These are phyloP conservation scores for Penicillium sp. DNA, from an alignment of 2,329 filamentous ascomycete genomes.

Conservation along the genomic window DNA sequence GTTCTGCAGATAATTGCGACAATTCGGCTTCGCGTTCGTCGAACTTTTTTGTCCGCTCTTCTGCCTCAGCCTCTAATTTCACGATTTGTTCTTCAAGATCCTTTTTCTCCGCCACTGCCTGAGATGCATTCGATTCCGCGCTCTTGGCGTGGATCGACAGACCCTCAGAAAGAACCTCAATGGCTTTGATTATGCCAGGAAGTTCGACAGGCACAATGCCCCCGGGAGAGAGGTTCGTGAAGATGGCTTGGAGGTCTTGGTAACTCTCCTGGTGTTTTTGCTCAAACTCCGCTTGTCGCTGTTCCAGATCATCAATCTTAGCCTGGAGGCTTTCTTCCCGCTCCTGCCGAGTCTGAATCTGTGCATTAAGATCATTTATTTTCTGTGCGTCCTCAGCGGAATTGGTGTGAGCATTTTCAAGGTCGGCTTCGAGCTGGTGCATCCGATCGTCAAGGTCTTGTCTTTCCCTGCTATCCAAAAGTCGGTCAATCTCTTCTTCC, in stretches of 20 bases:
- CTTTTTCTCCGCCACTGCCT: constrained; percentile 64
- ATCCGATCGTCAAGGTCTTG: constrained; percentile 67
- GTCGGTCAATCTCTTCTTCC: constrained; percentile 86
- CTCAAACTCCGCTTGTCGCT: constrained; percentile 52
- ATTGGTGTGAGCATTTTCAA: constrained; percentile 58
- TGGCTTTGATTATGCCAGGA: constrained; percentile 57
- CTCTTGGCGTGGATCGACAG: constrained; percentile 60
- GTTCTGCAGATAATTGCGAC: constrained; percentile 55
- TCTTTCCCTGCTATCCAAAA: constrained; percentile 77
- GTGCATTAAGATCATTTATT: constrained; percentile 51
- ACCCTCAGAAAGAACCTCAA: constrained; percentile 59
- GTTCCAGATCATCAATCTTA: constrained; percentile 50
- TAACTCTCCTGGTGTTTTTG: constrained; percentile 54
- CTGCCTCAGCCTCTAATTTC: constrained; percentile 59
- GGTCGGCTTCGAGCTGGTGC: constrained; percentile 66
- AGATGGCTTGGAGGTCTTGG: constrained; percentile 57
- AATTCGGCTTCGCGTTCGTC: constrained; percentile 53
- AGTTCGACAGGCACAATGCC: constrained; percentile 56
- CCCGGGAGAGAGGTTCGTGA: constrained; percentile 57
- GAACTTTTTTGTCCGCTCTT: constrained; percentile 53
- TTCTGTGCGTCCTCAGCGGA: constrained; percentile 45
- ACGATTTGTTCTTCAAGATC: constrained; percentile 55
- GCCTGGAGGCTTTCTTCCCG: constrained; percentile 39
- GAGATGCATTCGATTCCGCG: constrained; percentile 58
- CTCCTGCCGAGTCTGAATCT: constrained; percentile 57